Conservation (phyloP, 192 early-diverging fungal species). For the Entomortierella beljakovae region DNA sequence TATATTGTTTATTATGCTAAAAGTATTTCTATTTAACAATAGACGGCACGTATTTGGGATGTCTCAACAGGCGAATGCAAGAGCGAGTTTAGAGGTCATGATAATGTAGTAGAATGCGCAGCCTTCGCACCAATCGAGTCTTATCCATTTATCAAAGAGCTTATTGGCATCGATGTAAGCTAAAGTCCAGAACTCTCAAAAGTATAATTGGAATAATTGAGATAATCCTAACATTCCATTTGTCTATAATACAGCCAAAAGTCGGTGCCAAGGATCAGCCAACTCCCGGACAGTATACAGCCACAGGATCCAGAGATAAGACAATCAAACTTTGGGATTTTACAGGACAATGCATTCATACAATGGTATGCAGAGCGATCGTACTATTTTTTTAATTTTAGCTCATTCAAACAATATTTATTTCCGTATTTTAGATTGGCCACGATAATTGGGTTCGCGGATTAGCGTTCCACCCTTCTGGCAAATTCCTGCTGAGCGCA, state of each 20-base stretch:
- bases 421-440: slow-evolving; percentile 64
- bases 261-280: slow-evolving; percentile 56
- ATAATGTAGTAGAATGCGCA: slow-evolving; percentile 95
- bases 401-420: background rate
- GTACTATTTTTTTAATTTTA: background rate
- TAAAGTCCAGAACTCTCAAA: too few relatives aligned
- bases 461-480: slow-evolving; percentile 84
- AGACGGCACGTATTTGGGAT: slow-evolving; percentile 91
- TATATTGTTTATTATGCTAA: too few relatives aligned
- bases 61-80: slow-evolving; percentile 76
- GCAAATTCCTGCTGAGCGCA: slow-evolving; percentile 83
- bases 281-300: slow-evolving; percentile 74
- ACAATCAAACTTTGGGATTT: slow-evolving; percentile 90
- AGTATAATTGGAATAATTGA: background rate
- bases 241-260: slow-evolving; percentile 40
- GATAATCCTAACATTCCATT: too few relatives aligned
- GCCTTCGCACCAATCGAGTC: slow-evolving; percentile 82
- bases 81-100: slow-evolving; percentile 88
- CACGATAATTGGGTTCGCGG: slow-evolving; percentile 96
- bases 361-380: slow-evolving; percentile 67
- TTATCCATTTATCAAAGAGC: slow-evolving; percentile 73
- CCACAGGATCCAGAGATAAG: slow-evolving; percentile 92
- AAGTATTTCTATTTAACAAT: background rate
- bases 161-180: slow-evolving; percentile 73
- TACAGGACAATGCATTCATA: slow-evolving; percentile 75